phyloP scores from a whole-genome alignment of 1,139 yeast genomes.

The Scheffersomyces segobiensis region DNA sequence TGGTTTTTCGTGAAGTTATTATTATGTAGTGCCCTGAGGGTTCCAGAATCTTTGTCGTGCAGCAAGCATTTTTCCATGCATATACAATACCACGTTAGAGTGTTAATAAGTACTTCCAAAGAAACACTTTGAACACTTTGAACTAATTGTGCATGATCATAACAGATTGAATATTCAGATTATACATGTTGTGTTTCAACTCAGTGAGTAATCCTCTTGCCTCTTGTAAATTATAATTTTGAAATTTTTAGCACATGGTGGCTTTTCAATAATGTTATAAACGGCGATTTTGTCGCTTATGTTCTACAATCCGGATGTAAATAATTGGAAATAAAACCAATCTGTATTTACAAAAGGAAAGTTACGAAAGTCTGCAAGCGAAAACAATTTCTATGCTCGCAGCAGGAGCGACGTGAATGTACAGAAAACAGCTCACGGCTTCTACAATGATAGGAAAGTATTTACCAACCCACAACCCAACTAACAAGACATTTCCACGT shows the following conservation, averaged over 20 bases:
- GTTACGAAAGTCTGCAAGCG: background rate
- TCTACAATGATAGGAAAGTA: background rate
- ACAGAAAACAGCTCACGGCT: background rate
- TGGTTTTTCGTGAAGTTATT: background rate
- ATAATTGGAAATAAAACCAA: background rate
- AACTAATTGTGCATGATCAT: background rate
- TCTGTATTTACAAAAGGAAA: background rate
- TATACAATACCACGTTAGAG: background rate
- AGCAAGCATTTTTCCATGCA: background rate
- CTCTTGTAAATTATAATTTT: background rate
- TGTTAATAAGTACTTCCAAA: background rate
- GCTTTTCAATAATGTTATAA: background rate
- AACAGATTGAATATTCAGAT: background rate
- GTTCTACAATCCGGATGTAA: background rate
- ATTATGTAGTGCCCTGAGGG: background rate
- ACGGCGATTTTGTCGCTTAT: background rate
- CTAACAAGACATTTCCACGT: slow-evolving; percentile 16
- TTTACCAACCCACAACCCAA: slow-evolving; percentile 3
- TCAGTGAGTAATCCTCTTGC: background rate
- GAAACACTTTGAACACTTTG: background rate
- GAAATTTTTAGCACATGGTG: background rate
- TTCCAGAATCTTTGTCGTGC: background rate
- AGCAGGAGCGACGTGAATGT: background rate
- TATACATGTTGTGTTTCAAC: background rate
- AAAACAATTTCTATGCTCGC: background rate